Evolutionary conservation across 768 basidiomycete species (phyloP), one percentile per base, ranked within the genome.

Genomic region (Agrocybe praecox): DNA sequence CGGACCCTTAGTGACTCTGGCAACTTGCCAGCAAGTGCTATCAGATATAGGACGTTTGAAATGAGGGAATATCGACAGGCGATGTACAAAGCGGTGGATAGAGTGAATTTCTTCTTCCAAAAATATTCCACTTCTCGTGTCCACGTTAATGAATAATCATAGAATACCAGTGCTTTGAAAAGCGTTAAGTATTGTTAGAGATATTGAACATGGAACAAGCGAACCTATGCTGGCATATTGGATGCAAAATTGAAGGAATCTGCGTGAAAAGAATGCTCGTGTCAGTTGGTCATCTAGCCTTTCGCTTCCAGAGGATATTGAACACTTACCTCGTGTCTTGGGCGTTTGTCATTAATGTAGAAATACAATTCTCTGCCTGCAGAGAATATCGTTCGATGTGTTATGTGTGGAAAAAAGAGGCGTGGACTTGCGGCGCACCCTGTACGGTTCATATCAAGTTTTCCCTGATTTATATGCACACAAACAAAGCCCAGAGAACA

Each of bases 61-160:
- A 55, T 33, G 24, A 55, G 10, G 2, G 46, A 45, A 22, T 48
- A 55, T 47, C 53, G 45, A 29, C 46, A 55, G 21, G 47, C 47
- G 19, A 55, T 47, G 34, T 55, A 55, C 18, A 55, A 19, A 15
- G 33, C 47, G 18, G 53, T 55, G 2, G 53, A 47, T 17, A 48
- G 19, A 2, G 29, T 19, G 29, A 48, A 48, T 36, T 34, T 29
- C 23, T 36, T 33, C 3, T 17, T 33, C 53, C 53, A 55, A 21
- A 55, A 47, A 33, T 55, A 48, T 15, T 47, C 18, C n/a, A 55
- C 53, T 47, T 55, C 53, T 18, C 47, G 17, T 6, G 45, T 34
- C 46, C 45, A 55, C 10, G 53, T 55, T 29, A 55, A 34, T 6
- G 47, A 15, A 29, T 55, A 55, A 21, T 55, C 53, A 46, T 55